Base-by-base conservation (phyloP, 306 rosid species). In the Hippophae gyantsensis region DNA sequence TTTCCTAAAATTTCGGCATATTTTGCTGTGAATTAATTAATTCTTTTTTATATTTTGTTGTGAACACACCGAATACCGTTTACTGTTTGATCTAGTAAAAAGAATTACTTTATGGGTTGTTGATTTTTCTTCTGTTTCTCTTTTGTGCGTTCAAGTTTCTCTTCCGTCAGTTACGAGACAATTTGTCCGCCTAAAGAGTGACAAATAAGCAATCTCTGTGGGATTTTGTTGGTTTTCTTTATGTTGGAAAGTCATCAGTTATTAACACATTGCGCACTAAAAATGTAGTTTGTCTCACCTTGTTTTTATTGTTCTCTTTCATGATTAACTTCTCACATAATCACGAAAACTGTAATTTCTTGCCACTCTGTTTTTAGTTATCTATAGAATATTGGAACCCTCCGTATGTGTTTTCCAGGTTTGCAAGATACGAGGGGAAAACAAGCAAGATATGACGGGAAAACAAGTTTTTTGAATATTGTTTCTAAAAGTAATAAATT, bases 401-500 rank as follows among this genome's bases (percentile, higher is more conserved):
- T 47, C 0, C 55, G 12, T 69, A 0, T 32, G 4, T 62, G 44
- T 70, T 59, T 55, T 43, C 55, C 51, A 88, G 99, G 96, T 92
- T 43, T 92, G 96, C 83, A 92, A 85, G 84, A n/a, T n/a, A n/a
- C n/a, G n/a, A n/a, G n/a, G 99, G 76, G 96, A 92, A 68, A 92
- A 93, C 6, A 92, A 18, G 18, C n/a, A n/a, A n/a, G n/a, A n/a
- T n/a, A n/a, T n/a, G n/a, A n/a, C n/a, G 99, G 76, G 96, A 92
- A 68, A 92, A 93, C 6, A 92, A 18, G 18, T 18, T 18, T 18
- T 0, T 18, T 18, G 18, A 18, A 18, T 18, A 18, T 18, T 18
- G 18, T 0, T 18, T 18, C 18, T 18, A 18, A 18, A 18, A 18
- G 23, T 18, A 18, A 18, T 18, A 18, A 18, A 18, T 18, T 18